Conservation (phyloP, 441 rosid species). For the Populus hybrid region DNA sequence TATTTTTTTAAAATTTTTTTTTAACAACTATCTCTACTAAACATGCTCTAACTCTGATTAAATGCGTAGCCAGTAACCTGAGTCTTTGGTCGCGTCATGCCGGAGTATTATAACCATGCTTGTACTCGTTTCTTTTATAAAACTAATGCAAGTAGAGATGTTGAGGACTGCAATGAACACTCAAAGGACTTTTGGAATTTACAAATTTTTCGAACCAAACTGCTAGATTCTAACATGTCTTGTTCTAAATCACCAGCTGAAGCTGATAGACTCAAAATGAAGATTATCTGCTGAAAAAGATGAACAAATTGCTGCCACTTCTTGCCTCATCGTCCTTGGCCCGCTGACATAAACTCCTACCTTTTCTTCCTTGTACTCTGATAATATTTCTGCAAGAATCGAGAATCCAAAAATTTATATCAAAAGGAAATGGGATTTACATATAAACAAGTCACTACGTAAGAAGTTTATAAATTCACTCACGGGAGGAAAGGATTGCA, state of each 20-base stretch:
- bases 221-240: background rate
- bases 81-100: no score
- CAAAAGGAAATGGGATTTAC: background rate
- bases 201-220: background rate
- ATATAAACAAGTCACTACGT: background rate
- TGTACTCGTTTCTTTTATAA: no score
- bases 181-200: background rate
- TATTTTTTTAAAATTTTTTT: no score
- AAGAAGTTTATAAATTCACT: background rate
- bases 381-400: constrained; percentile 37
- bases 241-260: constrained; percentile 54
- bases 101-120: no score
- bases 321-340: constrained; percentile 70
- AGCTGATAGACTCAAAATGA: constrained; percentile 78
- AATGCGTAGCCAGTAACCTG: no score
- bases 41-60: no score
- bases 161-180: background rate
- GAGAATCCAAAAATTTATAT: background rate
- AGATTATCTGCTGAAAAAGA: constrained; percentile 42
- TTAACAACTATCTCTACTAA: fast-evolving
- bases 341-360: constrained; percentile 75
- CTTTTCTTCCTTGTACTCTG: constrained; percentile 38
- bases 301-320: constrained; percentile 63
- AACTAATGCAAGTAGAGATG: no score
- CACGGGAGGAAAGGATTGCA: constrained; percentile 10